Evolutionary conservation across 2,329 filamentous ascomycete species (phyloP), one percentile per base, ranked within the genome.

Genomic region (Tolypocladium cylindrosporum): DNA sequence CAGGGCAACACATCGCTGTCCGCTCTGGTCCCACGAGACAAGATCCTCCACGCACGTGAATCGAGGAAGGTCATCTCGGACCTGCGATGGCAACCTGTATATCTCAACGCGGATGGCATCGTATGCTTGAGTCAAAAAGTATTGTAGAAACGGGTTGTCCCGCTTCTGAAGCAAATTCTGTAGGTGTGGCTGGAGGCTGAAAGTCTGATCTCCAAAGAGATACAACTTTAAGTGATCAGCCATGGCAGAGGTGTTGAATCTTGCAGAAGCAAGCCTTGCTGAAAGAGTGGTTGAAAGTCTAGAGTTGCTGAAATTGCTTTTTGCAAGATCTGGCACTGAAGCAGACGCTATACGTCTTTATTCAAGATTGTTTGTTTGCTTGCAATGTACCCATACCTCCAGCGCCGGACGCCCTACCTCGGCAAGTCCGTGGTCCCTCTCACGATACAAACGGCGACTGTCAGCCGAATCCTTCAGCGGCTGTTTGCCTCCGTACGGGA

Each of bases 121-220:
- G 55, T 59, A 59, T 21, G 58, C 21, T 41, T 55, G 55, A 5
- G 24, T 36, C n/a, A 59, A 53, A 54, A 59, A 59, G 52, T 57
- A n/a, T n/a, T 57, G 55, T 4, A 57, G 24, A 11, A 57, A 21
- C 1, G 55, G 58, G 31, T 59, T 57, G 37, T 51, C 43, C 36
- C 55, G 40, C 14, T 52, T 37, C n/a, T 36, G 52, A 16, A 56
- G 21, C 8, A 59, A 50, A 21, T 40, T 36, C 40, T 54, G 57
- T 16, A 54, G 36, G 13, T 55, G 42, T 10, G 55, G 55, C 31
- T 48, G 42, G 11, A 57, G 36, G 27, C 53, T 53, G 40, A 53
- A 59, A 2, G 58, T 59, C 55, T 59, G 58, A 54, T 59, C 58
- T 43, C 58, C 58, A 31, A 59, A 59, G 52, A 59, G 55, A 45